Evolutionary conservation across 164 flowering plant genomes (phyloP).

Genomic region (Nymphaea colorata): DNA sequence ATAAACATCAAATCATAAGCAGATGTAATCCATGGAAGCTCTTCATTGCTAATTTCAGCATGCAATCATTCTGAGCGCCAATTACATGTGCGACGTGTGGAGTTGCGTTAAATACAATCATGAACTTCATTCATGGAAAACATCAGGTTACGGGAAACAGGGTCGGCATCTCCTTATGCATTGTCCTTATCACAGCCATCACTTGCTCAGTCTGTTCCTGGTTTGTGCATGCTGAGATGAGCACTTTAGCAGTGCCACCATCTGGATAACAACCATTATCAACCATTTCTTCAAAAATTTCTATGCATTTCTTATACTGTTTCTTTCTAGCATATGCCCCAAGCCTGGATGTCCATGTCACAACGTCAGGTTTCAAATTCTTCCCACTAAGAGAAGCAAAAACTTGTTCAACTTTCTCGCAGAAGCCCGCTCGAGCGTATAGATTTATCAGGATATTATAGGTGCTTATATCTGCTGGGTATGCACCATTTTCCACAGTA

Average conservation of each 20-base stretch:
- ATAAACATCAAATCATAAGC: too few species aligned
- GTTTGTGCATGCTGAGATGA: slow-evolving; percentile 63
- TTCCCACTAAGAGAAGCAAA: slow-evolving; percentile 39
- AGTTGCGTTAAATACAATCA: too few species aligned
- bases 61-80: too few species aligned
- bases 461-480: slow-evolving; percentile 60
- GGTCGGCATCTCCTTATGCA: slow-evolving; percentile 45
- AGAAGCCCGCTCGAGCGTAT: slow-evolving; percentile 71
- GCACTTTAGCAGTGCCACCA: slow-evolving; percentile 78
- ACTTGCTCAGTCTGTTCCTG: slow-evolving; percentile 76
- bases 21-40: too few species aligned
- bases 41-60: too few species aligned
- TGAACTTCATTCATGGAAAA: too few species aligned
- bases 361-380: slow-evolving; percentile 57
- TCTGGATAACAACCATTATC: slow-evolving; percentile 82
- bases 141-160: slow-evolving; percentile 4
- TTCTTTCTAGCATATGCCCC: slow-evolving; percentile 82
- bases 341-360: slow-evolving; percentile 80
- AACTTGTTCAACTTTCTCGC: slow-evolving; percentile 55
- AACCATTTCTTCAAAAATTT: slow-evolving; percentile 87
- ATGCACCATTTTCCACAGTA: slow-evolving; percentile 48
- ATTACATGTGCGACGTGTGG: too few species aligned
- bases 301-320: slow-evolving; percentile 55
- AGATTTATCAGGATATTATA: slow-evolving; percentile 72
- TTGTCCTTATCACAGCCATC: slow-evolving; percentile 55